A percentile compares a stretch with the other conserved stretches of the same genome.
Evolutionary conservation across 306 rosid species (phyloP).

Genomic region (Prunus dulcis): DNA sequence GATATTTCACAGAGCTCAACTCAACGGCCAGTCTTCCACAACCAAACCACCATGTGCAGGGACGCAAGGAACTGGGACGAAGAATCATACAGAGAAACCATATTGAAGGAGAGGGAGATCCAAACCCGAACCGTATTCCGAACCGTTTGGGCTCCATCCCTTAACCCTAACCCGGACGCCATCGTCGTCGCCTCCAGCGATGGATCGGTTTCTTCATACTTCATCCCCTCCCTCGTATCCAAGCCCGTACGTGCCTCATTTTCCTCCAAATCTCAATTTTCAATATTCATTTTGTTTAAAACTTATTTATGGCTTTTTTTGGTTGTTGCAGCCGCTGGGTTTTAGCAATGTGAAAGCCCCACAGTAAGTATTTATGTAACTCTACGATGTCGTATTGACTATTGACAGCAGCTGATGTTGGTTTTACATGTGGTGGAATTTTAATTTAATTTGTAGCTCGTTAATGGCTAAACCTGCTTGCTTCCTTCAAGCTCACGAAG

Average conservation of each 20-base stretch:
- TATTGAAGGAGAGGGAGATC: slow-evolving; percentile 63
- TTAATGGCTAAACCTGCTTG: slow-evolving; percentile 60
- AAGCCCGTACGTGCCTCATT: slow-evolving; percentile 39
- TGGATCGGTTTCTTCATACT: slow-evolving; percentile 75
- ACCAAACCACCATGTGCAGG: slow-evolving; percentile 40
- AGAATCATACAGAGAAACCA: slow-evolving; percentile 61
- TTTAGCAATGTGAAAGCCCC: slow-evolving; percentile 36
- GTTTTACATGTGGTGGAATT: slow-evolving; percentile 30
- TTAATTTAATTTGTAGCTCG: slow-evolving; percentile 27
- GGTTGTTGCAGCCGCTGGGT: slow-evolving; percentile 57
- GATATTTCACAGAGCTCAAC: background rate
- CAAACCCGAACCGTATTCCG: slow-evolving; percentile 86
- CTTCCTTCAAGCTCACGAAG: slow-evolving; percentile 72
- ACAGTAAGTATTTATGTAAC: slow-evolving; percentile 37
- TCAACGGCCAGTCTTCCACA: background rate
- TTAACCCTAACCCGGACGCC: slow-evolving; percentile 49
- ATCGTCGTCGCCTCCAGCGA: slow-evolving; percentile 82
- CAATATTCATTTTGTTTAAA: background rate
- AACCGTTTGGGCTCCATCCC: slow-evolving; percentile 77
- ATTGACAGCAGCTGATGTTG: slow-evolving; percentile 21
- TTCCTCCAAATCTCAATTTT: background rate
- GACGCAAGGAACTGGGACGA: slow-evolving; percentile 95
- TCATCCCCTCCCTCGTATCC: slow-evolving; percentile 58
- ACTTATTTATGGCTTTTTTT: background rate
- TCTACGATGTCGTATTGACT: background rate